Conservation (phyloP, 2,329 filamentous ascomycete species). For the Penicillium frequentans region DNA sequence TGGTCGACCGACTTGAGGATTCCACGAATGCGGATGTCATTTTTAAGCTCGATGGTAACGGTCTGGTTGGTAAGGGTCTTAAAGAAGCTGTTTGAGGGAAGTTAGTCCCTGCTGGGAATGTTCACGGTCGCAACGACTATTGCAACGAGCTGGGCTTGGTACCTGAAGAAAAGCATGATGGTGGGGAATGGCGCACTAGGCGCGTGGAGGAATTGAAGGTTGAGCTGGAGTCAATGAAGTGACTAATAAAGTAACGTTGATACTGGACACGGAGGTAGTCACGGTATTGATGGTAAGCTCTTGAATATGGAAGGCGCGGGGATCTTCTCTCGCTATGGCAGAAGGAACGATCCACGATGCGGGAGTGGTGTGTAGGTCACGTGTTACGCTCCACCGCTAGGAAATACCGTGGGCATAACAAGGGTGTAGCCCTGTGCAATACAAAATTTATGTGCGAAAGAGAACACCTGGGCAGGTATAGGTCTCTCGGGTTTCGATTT, state of each 20-base stretch:
- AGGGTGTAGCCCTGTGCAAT: too few species aligned
- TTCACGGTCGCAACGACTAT: neutral
- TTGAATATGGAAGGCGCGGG: neutral
- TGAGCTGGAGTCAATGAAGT: neutral
- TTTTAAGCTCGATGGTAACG: slow-evolving; percentile 98
- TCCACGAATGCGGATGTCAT: slow-evolving; percentile 95
- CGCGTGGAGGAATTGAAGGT: neutral
- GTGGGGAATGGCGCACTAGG: slow-evolving; percentile 12
- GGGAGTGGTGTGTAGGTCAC: neutral
- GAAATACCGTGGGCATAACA: neutral
- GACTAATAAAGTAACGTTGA: neutral
- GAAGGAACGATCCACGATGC: neutral
- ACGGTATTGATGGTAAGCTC: neutral
- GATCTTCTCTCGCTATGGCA: neutral
- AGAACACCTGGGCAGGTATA: too few species aligned
- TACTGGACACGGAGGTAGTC: too few species aligned
- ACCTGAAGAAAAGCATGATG: slow-evolving; percentile 58
- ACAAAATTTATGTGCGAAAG: too few species aligned
- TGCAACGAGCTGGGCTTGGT: slow-evolving; percentile 3
- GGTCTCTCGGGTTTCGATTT: too few species aligned
- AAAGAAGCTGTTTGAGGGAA: slow-evolving; percentile 70
- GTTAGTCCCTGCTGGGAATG: neutral
- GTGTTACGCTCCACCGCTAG: neutral
- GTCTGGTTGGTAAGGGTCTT: slow-evolving; percentile 97
- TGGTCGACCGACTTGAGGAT: slow-evolving; percentile 97